Evolutionary conservation across 306 rosid species (phyloP), one percentile per base, ranked within the genome.

Genomic region (Senna tora): DNA sequence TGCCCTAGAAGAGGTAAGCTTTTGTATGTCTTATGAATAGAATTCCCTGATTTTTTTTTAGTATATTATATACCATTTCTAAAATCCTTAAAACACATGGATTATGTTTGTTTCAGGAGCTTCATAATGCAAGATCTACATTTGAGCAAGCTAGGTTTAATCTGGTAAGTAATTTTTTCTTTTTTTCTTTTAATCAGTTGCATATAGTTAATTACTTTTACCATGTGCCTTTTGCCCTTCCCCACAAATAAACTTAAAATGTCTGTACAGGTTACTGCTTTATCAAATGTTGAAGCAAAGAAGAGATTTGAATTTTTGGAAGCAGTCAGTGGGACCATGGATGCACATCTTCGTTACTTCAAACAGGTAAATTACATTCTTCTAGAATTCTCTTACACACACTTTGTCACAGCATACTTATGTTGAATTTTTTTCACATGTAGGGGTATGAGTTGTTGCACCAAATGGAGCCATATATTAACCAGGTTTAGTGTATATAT

Each of bases 321-420:
- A 84, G 99, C 99, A 21, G 97, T 95, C 77, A 95, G 99, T 78
- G 99, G 99, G 69, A 95, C 99, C 67, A 91, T 95, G 99, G 99
- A 95, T 73, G 99, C 99, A 0, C 99, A 95, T 84, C 96, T 95
- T 75, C 96, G 97, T 71, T 95, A 95, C 84, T 95, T 95, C 83
- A 95, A 95, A 83, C 99, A 95, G 93, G 99, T 86, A 59, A 67
- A 71, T 71, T 47, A 61, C 60, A 51, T 76, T 76, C 67, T 72
- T 70, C 20, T 51, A 56, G 10, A 75, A 21, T 61, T 75, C 20
- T 63, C 57, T 67, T 54, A 2, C 0, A 28, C 73, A 39, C 47
- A 21, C 57, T 33, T 58, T 69, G 20, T 65, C 59, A 11, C 62
- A 53, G 5, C 59, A 13, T 81, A 64, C 90, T 74, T 81, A 81